Percentiles rank a stretch among this genome's conserved stretches.
Conservation (phyloP, 1,284 basidiomycete genomes). For the Ganoderma lingzhi region DNA sequence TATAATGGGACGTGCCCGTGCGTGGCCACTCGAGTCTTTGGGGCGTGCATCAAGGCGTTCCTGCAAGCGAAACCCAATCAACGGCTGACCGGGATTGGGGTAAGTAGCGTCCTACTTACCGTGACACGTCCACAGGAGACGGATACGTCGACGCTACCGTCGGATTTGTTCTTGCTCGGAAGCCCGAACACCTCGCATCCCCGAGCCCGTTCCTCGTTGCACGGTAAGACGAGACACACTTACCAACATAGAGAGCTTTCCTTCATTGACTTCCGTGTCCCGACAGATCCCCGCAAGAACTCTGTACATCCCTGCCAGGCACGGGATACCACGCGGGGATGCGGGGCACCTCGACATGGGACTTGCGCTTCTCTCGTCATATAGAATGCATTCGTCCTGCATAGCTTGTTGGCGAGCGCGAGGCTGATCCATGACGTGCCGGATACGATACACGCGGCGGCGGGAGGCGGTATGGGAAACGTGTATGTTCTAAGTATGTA, state of each 20-base stretch:
- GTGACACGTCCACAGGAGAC: neutral
- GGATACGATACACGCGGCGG: neutral
- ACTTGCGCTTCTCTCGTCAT: neutral
- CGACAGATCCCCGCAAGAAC: slow-evolving; percentile 2
- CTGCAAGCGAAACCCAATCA: neutral
- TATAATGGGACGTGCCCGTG: neutral
- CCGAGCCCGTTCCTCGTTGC: neutral
- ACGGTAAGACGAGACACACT: neutral
- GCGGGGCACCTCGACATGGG: neutral
- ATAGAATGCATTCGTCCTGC: neutral
- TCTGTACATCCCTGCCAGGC: neutral
- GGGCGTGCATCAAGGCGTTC: neutral
- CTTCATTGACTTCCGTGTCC: neutral
- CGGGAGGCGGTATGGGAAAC: neutral
- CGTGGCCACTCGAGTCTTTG: neutral
- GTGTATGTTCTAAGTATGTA: neutral
- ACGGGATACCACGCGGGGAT: neutral
- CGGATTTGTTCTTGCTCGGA: neutral
- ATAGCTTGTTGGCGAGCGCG: neutral
- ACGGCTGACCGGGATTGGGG: no score
- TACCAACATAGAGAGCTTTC: neutral
- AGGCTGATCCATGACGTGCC: neutral
- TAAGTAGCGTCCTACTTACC: no score
- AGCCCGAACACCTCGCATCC: neutral
- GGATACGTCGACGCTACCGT: neutral